Evolutionary conservation across 306 rosid genomes (phyloP).

Genomic region (Elaeagnus macrophylla): DNA sequence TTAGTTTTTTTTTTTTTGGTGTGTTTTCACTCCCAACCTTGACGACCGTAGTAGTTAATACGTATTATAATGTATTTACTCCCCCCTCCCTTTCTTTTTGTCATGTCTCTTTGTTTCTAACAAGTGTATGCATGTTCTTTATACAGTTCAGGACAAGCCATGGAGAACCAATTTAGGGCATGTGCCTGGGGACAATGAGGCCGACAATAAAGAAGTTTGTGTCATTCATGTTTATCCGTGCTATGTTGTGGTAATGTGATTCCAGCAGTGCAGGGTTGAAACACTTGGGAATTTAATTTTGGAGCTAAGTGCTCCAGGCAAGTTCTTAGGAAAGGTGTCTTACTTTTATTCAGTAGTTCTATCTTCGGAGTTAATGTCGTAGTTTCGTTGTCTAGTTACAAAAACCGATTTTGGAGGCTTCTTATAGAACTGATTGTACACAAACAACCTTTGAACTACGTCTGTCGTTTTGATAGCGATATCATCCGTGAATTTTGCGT

Average conservation of each 20-base stretch:
- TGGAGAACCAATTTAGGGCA: slow-evolving; percentile 46
- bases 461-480: no score
- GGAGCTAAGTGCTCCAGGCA: slow-evolving; percentile 25
- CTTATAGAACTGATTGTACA: no score
- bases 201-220: slow-evolving; percentile 16
- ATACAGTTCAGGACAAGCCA: slow-evolving; percentile 13
- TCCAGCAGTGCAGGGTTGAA: slow-evolving; percentile 25
- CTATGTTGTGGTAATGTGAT: slow-evolving; percentile 13
- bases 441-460: no score
- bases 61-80: not conserved
- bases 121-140: not conserved
- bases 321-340: slow-evolving; percentile 28
- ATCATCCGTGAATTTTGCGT: no score
- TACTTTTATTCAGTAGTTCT: slow-evolving; percentile 29
- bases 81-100: not conserved
- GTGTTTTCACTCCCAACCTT: no score
- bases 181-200: slow-evolving; percentile 93
- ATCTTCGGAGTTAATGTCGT: slow-evolving; percentile 31
- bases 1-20: no score
- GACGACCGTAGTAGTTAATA: not conserved
- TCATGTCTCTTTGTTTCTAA: not conserved
- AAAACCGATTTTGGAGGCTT: not conserved
- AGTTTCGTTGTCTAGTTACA: slow-evolving; percentile 14
- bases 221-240: slow-evolving; percentile 10
- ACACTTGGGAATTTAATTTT: slow-evolving; percentile 27